Evolutionary conservation across 495 filamentous ascomycete genomes (phyloP).

Genomic region (Tuber calosporum): DNA sequence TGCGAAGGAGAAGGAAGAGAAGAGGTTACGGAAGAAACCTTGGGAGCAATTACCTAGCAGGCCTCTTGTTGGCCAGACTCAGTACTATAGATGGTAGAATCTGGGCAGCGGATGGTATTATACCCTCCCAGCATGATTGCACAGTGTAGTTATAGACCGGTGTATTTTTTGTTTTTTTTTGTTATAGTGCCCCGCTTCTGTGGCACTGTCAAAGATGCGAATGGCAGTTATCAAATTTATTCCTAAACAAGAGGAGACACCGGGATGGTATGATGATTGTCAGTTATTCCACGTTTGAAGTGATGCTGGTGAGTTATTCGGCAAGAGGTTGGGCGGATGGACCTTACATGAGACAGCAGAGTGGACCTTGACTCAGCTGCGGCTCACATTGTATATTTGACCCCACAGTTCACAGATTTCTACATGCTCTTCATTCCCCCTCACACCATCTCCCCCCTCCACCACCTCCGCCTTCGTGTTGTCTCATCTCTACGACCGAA

Average conservation of each 20-base stretch:
- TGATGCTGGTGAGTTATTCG: neutral
- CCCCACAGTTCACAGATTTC: neutral
- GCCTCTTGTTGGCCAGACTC: constrained; percentile 67
- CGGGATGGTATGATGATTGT: neutral
- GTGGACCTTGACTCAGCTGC: neutral
- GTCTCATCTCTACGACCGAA: neutral
- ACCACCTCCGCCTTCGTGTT: neutral
- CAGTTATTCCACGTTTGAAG: neutral
- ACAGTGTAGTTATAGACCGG: neutral
- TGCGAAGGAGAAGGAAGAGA: constrained; percentile 66
- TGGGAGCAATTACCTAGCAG: constrained; percentile 82
- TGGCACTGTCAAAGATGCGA: neutral
- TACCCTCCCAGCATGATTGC: neutral
- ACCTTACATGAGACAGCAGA: neutral
- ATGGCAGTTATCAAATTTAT: no score
- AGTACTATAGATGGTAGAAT: constrained; percentile 77
- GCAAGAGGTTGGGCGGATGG: neutral
- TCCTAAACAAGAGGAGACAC: no score
- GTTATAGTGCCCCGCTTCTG: neutral
- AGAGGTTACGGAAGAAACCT: constrained; percentile 60
- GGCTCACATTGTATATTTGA: neutral
- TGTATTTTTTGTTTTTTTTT: neutral
- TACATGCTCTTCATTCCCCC: neutral
- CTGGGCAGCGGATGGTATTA: neutral
- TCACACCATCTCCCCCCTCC: neutral